Conservation (phyloP, 2,329 filamentous ascomycete genomes). For the Fusarium devonianum region DNA sequence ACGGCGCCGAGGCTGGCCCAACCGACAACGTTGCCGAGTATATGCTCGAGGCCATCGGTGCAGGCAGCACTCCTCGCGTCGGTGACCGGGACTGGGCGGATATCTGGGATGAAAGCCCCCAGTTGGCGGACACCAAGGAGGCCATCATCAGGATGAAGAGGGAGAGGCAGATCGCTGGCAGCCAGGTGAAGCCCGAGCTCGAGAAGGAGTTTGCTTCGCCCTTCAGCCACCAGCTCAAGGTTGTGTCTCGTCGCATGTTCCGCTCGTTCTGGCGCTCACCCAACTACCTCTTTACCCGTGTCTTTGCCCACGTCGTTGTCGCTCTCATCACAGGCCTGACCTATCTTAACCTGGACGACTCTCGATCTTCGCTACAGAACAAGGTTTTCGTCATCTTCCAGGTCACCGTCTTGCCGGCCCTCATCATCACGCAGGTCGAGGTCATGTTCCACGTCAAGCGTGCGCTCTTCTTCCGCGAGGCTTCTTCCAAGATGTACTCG, state of each 20-base stretch:
- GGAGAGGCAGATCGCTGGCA: slow-evolving; percentile 55
- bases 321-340: slow-evolving; percentile 80
- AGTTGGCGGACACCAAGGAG: slow-evolving; percentile 71
- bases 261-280: slow-evolving; percentile 84
- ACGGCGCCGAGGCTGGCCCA: slow-evolving; percentile 65
- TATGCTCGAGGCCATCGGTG: slow-evolving; percentile 86
- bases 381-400: slow-evolving; percentile 92
- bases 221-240: slow-evolving; percentile 76
- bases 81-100: slow-evolving; percentile 82
- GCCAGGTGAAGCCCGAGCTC: slow-evolving; percentile 56
- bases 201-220: slow-evolving; percentile 86
- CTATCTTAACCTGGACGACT: slow-evolving; percentile 80
- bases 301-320: slow-evolving; percentile 85
- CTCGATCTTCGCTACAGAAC: slow-evolving; percentile 79
- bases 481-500: slow-evolving; percentile 85
- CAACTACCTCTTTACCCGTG: slow-evolving; percentile 86
- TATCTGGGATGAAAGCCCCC: slow-evolving; percentile 77
- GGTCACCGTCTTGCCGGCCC: slow-evolving; percentile 80
- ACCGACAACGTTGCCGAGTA: slow-evolving; percentile 74
- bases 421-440: slow-evolving; percentile 85
- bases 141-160: slow-evolving; percentile 72
- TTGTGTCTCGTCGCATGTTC: slow-evolving; percentile 77
- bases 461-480: slow-evolving; percentile 85
- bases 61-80: slow-evolving; percentile 74
- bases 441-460: slow-evolving; percentile 80